Percentiles rank a stretch among this genome's conserved stretches.
These are phyloP conservation scores for Beauveria asiatica DNA, from an alignment of 2,329 filamentous ascomycete genomes.

Conservation along the genomic window DNA sequence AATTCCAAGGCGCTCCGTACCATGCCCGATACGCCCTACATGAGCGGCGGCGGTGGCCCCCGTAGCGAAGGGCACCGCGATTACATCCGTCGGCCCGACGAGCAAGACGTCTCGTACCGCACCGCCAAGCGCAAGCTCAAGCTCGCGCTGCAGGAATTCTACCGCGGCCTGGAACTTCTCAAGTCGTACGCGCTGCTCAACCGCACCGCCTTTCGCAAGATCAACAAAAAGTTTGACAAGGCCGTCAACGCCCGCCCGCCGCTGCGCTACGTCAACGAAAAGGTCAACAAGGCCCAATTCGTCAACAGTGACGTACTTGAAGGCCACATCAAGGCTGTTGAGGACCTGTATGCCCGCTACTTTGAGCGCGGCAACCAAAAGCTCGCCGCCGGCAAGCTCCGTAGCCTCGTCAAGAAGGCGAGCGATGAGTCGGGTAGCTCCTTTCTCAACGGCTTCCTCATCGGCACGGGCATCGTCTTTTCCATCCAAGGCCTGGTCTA, in stretches of 20 bases:
- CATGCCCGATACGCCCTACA: slow-evolving; percentile 44
- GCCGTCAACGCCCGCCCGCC: slow-evolving; percentile 68
- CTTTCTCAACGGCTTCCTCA: slow-evolving; percentile 55
- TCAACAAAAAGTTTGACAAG: slow-evolving; percentile 99
- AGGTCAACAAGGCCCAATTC: slow-evolving; percentile 85
- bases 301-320: slow-evolving; percentile 83
- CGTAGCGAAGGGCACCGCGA: slow-evolving; percentile 32
- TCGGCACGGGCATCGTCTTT: slow-evolving; percentile 61
- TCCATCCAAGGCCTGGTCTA: slow-evolving; percentile 57
- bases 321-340: slow-evolving; percentile 67
- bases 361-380: slow-evolving; percentile 93
- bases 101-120: slow-evolving; percentile 64
- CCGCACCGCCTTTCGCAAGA: slow-evolving; percentile 87
- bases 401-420: slow-evolving; percentile 56
- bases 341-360: slow-evolving; percentile 89
- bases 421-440: slow-evolving; percentile 48
- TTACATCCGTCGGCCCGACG: slow-evolving; percentile 40
- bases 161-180: slow-evolving; percentile 80
- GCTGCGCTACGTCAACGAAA: slow-evolving; percentile 79
- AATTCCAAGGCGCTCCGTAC: slow-evolving; percentile 51
- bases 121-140: slow-evolving; percentile 89
- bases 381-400: slow-evolving; percentile 77
- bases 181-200: slow-evolving; percentile 90
- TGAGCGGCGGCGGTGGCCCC: slow-evolving; percentile 20
- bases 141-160: slow-evolving; percentile 83